phyloP scores from a whole-genome alignment of 2,329 filamentous ascomycete genomes.

The Curvularia sp. region DNA sequence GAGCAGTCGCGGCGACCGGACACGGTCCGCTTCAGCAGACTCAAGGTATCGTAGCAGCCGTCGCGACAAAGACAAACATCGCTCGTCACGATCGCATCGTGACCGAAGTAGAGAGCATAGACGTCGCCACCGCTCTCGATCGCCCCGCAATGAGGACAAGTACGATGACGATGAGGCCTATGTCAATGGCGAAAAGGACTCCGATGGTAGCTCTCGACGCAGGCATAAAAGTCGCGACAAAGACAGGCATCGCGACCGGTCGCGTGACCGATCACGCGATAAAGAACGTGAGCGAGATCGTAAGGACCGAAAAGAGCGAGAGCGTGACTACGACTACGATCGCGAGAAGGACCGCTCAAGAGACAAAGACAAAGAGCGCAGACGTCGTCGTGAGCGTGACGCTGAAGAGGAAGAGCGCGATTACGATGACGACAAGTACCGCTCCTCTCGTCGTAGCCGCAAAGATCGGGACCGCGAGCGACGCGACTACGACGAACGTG shows the following conservation, averaged over 20 bases:
- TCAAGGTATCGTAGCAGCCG: constrained; percentile 68
- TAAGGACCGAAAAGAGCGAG: constrained; percentile 59
- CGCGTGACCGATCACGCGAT: constrained; percentile 43
- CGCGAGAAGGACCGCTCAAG: constrained; percentile 45
- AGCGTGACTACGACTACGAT: constrained; percentile 54
- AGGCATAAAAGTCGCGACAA: constrained; percentile 50
- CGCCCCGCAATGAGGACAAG: constrained; percentile 41
- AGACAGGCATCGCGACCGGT: constrained; percentile 41
- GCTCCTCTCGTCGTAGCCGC: constrained; percentile 53
- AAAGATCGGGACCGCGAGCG: constrained; percentile 54
- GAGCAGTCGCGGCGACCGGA: constrained; percentile 61
- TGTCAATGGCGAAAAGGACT: constrained; percentile 37
- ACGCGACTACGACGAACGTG: constrained; percentile 27
- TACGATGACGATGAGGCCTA: constrained; percentile 43
- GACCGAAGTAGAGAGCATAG: constrained; percentile 56
- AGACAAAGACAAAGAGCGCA: constrained; percentile 53
- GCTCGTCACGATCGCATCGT: constrained; percentile 56
- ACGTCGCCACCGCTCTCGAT: constrained; percentile 54
- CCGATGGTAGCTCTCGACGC: constrained; percentile 42
- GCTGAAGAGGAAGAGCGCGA: constrained; percentile 46
- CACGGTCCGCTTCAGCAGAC: constrained; percentile 71
- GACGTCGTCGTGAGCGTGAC: constrained; percentile 60
- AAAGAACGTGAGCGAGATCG: constrained; percentile 45
- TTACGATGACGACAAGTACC: constrained; percentile 51
- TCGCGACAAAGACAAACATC: constrained; percentile 53